These are phyloP conservation scores for Paramecium sonneborni DNA, from an alignment of 73 alveolate species.

Conservation along the genomic window DNA sequence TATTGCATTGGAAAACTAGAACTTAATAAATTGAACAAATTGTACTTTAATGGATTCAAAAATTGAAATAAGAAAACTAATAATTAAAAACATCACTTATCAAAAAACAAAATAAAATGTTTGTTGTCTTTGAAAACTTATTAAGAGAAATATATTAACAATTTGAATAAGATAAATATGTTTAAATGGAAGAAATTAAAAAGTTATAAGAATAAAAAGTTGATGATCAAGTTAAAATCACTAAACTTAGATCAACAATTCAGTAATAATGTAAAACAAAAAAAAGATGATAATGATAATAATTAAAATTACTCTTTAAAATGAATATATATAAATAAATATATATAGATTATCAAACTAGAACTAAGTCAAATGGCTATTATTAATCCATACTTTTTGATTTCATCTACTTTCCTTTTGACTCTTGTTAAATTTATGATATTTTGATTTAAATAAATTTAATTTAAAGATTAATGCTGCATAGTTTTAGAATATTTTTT, in stretches of 20 bases:
- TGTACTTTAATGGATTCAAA: conserved; percentile 7
- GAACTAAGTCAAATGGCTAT: not conserved
- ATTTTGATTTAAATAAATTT: not conserved
- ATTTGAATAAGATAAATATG: conserved; percentile 3
- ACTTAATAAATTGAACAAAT: conserved; percentile 35
- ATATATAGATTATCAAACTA: not conserved
- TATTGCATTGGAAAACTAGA: conserved; percentile 46
- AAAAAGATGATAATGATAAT: not conserved
- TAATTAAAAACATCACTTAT: not conserved
- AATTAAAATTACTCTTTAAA: not conserved
- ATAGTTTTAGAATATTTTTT: not conserved
- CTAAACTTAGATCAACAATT: not conserved
- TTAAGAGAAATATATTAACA: conserved; percentile 9
- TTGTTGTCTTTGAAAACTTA: conserved; percentile 22
- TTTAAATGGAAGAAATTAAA: not conserved
- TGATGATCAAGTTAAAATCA: not conserved
- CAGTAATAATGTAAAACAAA: not conserved
- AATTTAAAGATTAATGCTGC: not conserved
- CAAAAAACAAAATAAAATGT: conserved; percentile 22
- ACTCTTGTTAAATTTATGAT: conserved; percentile 1
- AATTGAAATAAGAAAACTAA: conserved; percentile 12
- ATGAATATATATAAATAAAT: not conserved
- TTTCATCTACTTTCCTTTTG: conserved; percentile 15
- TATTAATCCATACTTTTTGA: not conserved
- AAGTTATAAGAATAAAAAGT: not conserved